Base-by-base conservation (phyloP, 345 rosid species). In the Pugionium cornutum region DNA sequence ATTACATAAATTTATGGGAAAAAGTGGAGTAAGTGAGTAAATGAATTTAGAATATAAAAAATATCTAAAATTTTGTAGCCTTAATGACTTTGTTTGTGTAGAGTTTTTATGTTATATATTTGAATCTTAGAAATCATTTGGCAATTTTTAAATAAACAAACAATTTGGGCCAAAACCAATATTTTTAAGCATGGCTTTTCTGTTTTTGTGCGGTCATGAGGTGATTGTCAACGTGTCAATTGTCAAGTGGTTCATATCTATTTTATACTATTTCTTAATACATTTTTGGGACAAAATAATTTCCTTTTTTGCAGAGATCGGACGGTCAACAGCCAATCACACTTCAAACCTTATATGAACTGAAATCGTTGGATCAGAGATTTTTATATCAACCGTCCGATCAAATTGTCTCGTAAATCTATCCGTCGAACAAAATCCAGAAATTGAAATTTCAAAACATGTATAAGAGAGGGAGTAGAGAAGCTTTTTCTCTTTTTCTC, bases 381-480 rank as follows among this genome's bases (percentile, higher is more conserved):
- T 9, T 63, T 46, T 9, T 66, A 57, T 1, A 26, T 0, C 0
- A 25, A 7, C 88, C 96, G 86, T 87, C 53, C n/a, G 87, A 89
- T 89, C 4, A 30, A 2, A 47, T 31, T 3, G 1, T 0, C n/a
- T 41, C 32, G 10, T 52, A 32, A 78, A 92, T 85, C 95, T 41
- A 53, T 62, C 96, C 92, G 70, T 85, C 78, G 68, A 81, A 84
- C 81, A 67, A 47, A 81, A 80, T 68, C 65, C 52, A 60, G 74
- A 83, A 72, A 81, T 80, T 83, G 85, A 77, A 89, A 86, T 81
- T 94, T 94, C 89, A 94, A 94, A 88, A 88, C 81, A 80, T 79
- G 67, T 42, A 62, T 77, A 84, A 83, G 95, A 92, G 99, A 82
- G 99, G 94, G 97, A 54, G 62, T 60, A 66, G 61, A 64, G 44